Evolutionary conservation across 148 eudicot species (phyloP), one percentile per base, ranked within the genome.

Genomic region (Spergularia bocconei): DNA sequence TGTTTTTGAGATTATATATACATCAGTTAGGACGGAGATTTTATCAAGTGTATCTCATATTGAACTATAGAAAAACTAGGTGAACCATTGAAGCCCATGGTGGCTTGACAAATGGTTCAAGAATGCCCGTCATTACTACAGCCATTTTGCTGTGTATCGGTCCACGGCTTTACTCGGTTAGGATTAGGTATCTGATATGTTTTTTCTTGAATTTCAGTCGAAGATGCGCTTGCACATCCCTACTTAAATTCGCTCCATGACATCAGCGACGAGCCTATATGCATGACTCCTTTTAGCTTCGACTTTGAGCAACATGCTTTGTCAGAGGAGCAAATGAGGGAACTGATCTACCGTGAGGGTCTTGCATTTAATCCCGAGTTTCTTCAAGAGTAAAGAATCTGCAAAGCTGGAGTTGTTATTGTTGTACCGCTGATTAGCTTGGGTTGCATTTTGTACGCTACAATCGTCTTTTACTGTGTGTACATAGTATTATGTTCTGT

Each of bases 251-350:
- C 95, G 3, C 90, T 92, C 69, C 97, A 90, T 38, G 97, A 92
- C 85, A 85, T 87, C 39, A 92, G 91, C 20, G 97, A 92, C 21
- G 97, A 92, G 84, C 98, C 98, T 54, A 72, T 79, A 41, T 90
- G 98, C 86, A 71, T 78, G 87, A 86, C 87, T 52, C 96, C 98
- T 48, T 90, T 92, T 77, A 90, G 78, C 82, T 86, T 92, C 10
- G 95, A 93, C 79, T 93, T 93, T 77, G 98, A 93, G 74, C 95
- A 91, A 77, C 95, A 91, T 57, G 93, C 97, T 39, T 76, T 91
- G 71, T 75, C 89, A 0, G 97, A 93, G 82, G 97, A 93, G 77
- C 95, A 91, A 78, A 93, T 93, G 98, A 93, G 88, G 82, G 98
- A 93, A 83, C 85, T 91, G 39, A 93, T 93, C 75, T 91, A 91